Base-by-base conservation (phyloP, 1,139 yeast genomes). In the Yamadazyma sp. region DNA sequence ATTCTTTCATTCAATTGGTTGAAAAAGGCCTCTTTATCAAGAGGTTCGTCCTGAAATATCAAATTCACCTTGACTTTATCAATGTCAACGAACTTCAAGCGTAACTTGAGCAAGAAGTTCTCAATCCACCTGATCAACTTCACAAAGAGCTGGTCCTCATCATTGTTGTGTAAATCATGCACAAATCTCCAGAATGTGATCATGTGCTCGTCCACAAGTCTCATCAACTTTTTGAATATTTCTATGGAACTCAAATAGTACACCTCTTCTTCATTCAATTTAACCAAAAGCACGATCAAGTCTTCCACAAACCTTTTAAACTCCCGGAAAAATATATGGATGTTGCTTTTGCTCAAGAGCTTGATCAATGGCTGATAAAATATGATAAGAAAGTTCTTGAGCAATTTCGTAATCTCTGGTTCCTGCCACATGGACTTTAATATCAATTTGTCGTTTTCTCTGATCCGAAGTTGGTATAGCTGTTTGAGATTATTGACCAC, bases 301-400 rank as follows among this genome's bases (percentile, higher is more conserved):
- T 89, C 97, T 47, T 76, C 76, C 74, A 83, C 75, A 51, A 89
- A 90, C 35, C 62, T 65, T 47, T 87, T 89, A 46, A 86, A 77
- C 44, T 86, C 85, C 24, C 75, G 80, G 44, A 90, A 77, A 10
- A 90, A 88, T 29, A 84, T 60, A 52, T 88, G 87, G 45, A 90
- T 74, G 44, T 84, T 80, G 20, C 96, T 88, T 37, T 79, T 76
- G 43, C 83, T 80, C 62, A 90, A 86, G 1, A 90, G 71, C 31
- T 73, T 74, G 46, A 89, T 86, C 54, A 90, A 65, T 1, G 97
- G 97, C 46, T 86, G 88, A 57, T 89, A 89, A 50, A 90, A 85
- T 40, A 88, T 73, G 0, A 89, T 76, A 30, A 90, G 71, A 28
- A 87, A 67, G 40, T 86, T 86, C 47, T 84, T 84, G 40, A 89